Conservation (phyloP, 2,329 filamentous ascomycete species). For the Pseudocercospora vitis region DNA sequence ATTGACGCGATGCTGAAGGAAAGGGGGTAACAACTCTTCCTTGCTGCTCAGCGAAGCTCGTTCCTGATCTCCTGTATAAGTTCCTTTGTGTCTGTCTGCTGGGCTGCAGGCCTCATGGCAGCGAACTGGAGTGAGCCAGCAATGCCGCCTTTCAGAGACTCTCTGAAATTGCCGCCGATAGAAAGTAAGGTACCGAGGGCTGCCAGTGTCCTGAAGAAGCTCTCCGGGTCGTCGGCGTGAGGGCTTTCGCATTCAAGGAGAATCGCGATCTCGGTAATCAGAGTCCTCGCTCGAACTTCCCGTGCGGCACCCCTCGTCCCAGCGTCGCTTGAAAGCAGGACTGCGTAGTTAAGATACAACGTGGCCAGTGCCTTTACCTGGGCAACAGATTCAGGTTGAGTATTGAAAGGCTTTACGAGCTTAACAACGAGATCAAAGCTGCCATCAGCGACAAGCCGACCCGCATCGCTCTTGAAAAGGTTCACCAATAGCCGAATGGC, state of each 20-base stretch:
- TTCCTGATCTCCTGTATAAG: conserved; percentile 61
- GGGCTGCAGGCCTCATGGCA: conserved; percentile 53
- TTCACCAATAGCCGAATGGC: conserved; percentile 78
- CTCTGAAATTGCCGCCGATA: conserved; percentile 60
- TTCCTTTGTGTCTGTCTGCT: conserved; percentile 61
- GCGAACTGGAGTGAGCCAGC: conserved; percentile 50
- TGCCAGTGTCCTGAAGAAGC: conserved; percentile 77
- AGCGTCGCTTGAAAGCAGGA: conserved; percentile 58
- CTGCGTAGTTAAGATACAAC: conserved; percentile 78
- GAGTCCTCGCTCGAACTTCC: conserved; percentile 35
- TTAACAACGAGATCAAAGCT: conserved; percentile 61
- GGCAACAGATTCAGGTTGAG: conserved; percentile 56
- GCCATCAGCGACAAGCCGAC: conserved; percentile 59
- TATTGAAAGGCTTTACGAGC: conserved; percentile 64
- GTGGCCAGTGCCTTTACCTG: conserved; percentile 80
- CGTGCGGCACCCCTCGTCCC: conserved; percentile 32
- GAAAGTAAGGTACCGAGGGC: conserved; percentile 75
- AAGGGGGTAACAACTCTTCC: background rate
- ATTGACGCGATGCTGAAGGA: background rate
- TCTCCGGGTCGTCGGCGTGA: conserved; percentile 73
- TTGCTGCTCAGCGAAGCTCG: conserved; percentile 39
- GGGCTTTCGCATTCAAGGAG: conserved; percentile 37
- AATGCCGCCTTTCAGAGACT: conserved; percentile 59
- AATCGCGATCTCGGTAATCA: conserved; percentile 36
- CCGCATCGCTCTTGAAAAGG: conserved; percentile 73